phyloP scores from a whole-genome alignment of 192 early-diverging fungal genomes.

The Dimargaris xerosporica region DNA sequence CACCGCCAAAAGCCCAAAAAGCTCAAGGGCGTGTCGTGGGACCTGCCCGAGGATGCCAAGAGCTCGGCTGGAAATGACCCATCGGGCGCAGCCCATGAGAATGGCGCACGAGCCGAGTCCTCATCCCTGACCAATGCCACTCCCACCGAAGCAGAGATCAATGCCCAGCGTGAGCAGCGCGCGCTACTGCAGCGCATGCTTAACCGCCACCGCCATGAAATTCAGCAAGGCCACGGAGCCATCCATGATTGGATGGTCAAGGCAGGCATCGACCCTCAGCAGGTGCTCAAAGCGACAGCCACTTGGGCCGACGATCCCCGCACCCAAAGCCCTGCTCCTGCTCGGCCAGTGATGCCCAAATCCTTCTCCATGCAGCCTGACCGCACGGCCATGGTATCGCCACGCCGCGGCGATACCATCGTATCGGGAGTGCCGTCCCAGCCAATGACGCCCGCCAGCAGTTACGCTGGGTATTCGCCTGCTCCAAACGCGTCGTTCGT shows the following conservation, averaged over 20 bases:
- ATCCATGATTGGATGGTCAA: conserved; percentile 11
- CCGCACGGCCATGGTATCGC: background rate
- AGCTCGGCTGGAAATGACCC: no score
- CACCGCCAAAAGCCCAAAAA: background rate
- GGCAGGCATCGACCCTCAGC: background rate
- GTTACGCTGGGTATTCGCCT: no score
- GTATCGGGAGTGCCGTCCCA: background rate
- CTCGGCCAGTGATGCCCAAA: background rate
- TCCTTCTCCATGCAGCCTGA: background rate
- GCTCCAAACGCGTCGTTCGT: no score
- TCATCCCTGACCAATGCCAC: background rate
- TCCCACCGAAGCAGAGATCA: no score
- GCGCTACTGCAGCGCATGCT: conserved; percentile 10
- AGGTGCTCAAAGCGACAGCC: background rate
- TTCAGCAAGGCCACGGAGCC: conserved; percentile 5
- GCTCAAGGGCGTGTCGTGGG: conserved; percentile 6
- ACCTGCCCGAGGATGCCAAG: background rate
- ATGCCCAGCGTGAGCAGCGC: background rate
- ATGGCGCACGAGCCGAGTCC: background rate
- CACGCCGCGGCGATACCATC: background rate
- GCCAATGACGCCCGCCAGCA: background rate
- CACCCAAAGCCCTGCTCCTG: background rate
- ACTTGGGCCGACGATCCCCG: background rate
- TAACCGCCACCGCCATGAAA: conserved; percentile 9
- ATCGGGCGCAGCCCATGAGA: background rate